Evolutionary conservation across 768 basidiomycete species (phyloP), one percentile per base, ranked within the genome.

Genomic region (Lentinula edodes): DNA sequence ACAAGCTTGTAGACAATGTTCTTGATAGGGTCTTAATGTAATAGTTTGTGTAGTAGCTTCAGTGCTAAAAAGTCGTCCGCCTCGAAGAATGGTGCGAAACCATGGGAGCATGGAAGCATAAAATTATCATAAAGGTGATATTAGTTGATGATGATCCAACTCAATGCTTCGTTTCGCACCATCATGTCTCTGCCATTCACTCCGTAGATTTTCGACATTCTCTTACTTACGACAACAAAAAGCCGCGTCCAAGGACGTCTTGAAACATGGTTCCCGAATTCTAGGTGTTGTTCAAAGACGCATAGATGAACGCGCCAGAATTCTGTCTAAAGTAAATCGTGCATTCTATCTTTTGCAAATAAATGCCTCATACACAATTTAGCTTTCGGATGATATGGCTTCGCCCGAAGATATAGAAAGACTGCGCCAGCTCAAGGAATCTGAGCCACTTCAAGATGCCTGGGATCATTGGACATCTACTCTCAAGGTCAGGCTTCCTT

Each of bases 21-120:
- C 83, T 68, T 98, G 95, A 71, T 98, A 98, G 0, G 94, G 93
- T n/a, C 95, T 82, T 32, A 95, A 79, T 13, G 73, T 69, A 7
- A 83, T 56, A 48, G 74, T 54, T 6, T 61, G 63, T 15, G 66
- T 46, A 61, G 66, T 46, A 61, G 51, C 12, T 7, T 41, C 55
- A 34, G 55, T 56, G 39, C 55, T 32, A 23, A 20, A 43, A 43
- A 13, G 28, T 18, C 41, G 39, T 42, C 38, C 39, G 28, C 39
- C 12, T 20, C 55, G 41, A 28, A 45, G 18, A 56, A 42, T 34
- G 28, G 13, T 56, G 41, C 55, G 55, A 56, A 43, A 23, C 55
- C 55, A 56, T 56, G 55, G 41, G 12, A 39, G 55, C 55, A 56
- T 56, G 55, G 55, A 56, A 56, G 18, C 28, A 28, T 28, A n/a